Percentiles rank a stretch among this genome's conserved stretches.
phyloP scores from a whole-genome alignment of 73 alveolate species.

The Effrenium voratum region DNA sequence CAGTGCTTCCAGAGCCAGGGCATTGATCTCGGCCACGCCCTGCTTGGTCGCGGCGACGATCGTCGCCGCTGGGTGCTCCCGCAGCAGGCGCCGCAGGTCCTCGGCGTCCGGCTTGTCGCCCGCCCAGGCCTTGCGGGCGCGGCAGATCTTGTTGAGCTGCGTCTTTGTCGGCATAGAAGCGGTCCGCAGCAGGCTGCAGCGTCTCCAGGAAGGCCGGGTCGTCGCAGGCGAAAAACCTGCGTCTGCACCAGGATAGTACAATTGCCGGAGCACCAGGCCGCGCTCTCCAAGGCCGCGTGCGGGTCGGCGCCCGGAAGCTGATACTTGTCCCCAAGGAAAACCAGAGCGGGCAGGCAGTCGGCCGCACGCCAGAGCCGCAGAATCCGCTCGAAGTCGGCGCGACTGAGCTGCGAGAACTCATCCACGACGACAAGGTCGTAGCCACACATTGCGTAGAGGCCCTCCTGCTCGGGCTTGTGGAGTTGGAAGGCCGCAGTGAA shows the following conservation, averaged over 20 bases:
- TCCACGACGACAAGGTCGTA: slow-evolving; percentile 7
- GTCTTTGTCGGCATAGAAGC: neutral
- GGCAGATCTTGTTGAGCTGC: too few species aligned
- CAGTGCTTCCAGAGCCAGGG: too few species aligned
- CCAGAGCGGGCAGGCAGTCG: neutral
- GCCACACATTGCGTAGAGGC: neutral
- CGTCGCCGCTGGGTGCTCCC: neutral
- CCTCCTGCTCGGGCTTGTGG: neutral
- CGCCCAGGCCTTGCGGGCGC: neutral
- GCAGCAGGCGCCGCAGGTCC: neutral
- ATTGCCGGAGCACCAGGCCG: too few species aligned
- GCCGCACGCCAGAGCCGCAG: neutral
- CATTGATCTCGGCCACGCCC: too few species aligned
- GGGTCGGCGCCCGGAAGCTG: neutral
- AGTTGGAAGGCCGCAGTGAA: neutral
- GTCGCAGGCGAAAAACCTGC: neutral
- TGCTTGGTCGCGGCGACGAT: neutral
- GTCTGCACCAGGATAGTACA: too few species aligned
- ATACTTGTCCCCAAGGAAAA: neutral
- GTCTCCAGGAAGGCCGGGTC: slow-evolving; percentile 18
- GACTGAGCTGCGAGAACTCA: slow-evolving; percentile 22
- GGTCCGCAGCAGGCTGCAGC: neutral
- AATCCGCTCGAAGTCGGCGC: neutral
- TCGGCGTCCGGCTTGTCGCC: neutral
- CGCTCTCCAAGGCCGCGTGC: too few species aligned